Conservation (phyloP, 441 rosid genomes). For the Adansonia grandidieri region DNA sequence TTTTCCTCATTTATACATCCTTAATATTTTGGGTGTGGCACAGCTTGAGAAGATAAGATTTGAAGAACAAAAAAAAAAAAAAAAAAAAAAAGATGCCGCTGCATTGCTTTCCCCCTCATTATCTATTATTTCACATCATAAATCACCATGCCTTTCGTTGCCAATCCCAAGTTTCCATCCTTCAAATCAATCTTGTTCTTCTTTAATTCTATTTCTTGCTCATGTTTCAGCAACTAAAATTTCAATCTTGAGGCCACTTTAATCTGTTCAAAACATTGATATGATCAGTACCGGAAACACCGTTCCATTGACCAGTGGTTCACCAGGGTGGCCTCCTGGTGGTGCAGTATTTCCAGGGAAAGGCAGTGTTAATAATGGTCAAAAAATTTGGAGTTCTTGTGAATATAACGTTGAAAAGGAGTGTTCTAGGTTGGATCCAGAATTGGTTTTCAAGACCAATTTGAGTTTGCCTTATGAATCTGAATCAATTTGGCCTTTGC, state of each 20-base stretch:
- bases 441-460: conserved; percentile 31
- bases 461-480: conserved; percentile 38
- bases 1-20: conserved; percentile 22
- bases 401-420: conserved; percentile 36
- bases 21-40: conserved; percentile 46
- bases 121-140: conserved; percentile 16
- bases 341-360: not conserved
- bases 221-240: conserved; percentile 31
- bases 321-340: too few species aligned
- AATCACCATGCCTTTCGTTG: conserved; percentile 24
- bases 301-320: conserved; percentile 26
- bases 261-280: conserved; percentile 27
- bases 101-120: conserved; percentile 27
- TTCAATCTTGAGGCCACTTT: conserved; percentile 31
- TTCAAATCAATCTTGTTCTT: conserved; percentile 7
- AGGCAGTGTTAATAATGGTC: conserved; percentile 8
- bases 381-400: conserved; percentile 38
- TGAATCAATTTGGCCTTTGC: conserved; percentile 45
- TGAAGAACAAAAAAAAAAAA: conserved; percentile 45
- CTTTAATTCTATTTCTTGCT: conserved; percentile 28
- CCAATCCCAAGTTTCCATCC: conserved; percentile 29
- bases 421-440: conserved; percentile 39
- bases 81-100: conserved; percentile 41
- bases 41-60: conserved; percentile 59
- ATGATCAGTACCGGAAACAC: conserved; percentile 26